These are phyloP conservation scores for Cornus suecica DNA, from an alignment of 148 eudicot genomes.

Conservation along the genomic window DNA sequence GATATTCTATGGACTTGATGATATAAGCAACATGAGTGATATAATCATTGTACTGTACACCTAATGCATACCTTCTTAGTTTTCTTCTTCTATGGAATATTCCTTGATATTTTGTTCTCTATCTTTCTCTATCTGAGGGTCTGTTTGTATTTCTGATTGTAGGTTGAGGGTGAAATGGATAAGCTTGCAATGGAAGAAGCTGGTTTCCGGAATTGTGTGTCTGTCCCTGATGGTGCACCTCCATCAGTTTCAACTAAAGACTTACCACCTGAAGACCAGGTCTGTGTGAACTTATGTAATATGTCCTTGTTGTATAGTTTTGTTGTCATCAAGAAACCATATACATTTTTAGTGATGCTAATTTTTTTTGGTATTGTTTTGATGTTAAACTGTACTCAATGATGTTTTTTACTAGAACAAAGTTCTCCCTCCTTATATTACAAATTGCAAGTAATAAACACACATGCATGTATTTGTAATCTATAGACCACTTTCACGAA, in stretches of 20 bases:
- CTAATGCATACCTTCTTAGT: not conserved
- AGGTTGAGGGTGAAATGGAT: slow-evolving; percentile 99
- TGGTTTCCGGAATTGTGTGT: slow-evolving; percentile 85
- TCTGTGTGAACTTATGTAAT: slow-evolving; percentile 18
- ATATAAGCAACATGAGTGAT: slow-evolving; percentile 63
- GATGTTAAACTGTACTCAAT: no score
- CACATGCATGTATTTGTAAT: no score
- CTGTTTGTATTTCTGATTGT: slow-evolving; percentile 10
- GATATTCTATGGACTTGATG: slow-evolving; percentile 89
- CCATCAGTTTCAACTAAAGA: slow-evolving; percentile 59
- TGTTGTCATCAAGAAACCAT: no score
- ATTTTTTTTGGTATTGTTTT: no score
- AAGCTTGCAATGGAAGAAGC: slow-evolving; percentile 99
- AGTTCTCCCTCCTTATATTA: no score
- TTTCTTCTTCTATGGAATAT: slow-evolving; percentile 5
- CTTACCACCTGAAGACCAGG: slow-evolving; percentile 77
- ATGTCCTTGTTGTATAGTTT: not conserved
- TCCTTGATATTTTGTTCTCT: not conserved
- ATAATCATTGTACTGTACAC: slow-evolving; percentile 53
- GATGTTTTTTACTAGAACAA: no score
- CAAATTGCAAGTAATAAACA: no score
- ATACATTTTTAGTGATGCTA: no score
- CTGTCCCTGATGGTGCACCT: slow-evolving; percentile 99
- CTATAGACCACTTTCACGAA: no score
- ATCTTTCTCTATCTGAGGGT: not conserved